Evolutionary conservation across 192 early-diverging fungal genomes (phyloP).

Genomic region (Chytriomyces confervae): DNA sequence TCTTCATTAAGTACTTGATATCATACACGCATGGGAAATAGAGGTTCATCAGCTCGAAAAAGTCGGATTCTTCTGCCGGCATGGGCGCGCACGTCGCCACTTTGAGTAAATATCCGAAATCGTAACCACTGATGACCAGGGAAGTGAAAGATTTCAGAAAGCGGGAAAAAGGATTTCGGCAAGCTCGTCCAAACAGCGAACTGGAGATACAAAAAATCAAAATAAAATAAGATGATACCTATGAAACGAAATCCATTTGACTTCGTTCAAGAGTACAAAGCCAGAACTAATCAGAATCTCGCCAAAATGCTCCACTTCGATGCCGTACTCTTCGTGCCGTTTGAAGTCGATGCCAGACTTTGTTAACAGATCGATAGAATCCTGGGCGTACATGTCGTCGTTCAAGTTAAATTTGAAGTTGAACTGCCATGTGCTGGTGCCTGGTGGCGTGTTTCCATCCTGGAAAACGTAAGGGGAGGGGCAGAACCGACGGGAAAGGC

Average conservation of each 20-base stretch:
- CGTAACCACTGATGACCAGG: conserved; percentile 77
- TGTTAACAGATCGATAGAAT: conserved; percentile 94
- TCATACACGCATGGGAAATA: conserved; percentile 99
- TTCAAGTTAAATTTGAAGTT: conserved; percentile 96
- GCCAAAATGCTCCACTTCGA: conserved; percentile 94
- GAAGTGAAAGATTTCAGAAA: background rate
- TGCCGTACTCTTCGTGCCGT: conserved; percentile 94
- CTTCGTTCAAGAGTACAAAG: conserved; percentile 89
- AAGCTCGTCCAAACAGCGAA: background rate
- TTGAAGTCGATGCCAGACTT: conserved; percentile 99
- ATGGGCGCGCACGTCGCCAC: conserved; percentile 87
- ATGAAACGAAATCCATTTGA: conserved; percentile 99
- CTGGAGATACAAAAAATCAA: background rate
- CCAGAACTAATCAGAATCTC: conserved; percentile 97
- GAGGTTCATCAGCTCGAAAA: conserved; percentile 86
- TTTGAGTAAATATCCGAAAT: conserved; percentile 98
- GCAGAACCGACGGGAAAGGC: background rate
- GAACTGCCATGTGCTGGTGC: conserved; percentile 97
- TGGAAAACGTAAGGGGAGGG: background rate
- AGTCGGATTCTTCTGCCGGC: conserved; percentile 92
- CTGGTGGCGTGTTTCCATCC: conserved; percentile 82
- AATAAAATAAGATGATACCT: conserved; percentile 59
- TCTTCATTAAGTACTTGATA: conserved; percentile 98
- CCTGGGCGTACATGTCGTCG: conserved; percentile 98
- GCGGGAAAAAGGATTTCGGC: background rate